Evolutionary conservation across 139 green algal genomes (phyloP).

Genomic region (Auxenochlorella protothecoides): DNA sequence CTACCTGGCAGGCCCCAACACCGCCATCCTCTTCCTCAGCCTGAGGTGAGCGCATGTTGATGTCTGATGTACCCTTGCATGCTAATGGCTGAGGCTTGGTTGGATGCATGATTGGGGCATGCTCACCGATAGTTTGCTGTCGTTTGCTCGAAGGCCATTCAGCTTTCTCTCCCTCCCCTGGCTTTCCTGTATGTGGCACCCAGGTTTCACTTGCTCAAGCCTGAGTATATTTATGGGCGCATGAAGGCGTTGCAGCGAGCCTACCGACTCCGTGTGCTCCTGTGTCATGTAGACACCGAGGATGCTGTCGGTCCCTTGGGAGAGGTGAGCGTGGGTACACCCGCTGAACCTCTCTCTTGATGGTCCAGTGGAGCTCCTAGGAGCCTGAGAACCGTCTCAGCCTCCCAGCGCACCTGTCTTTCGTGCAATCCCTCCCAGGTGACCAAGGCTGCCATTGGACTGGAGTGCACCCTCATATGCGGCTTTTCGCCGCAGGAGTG

Average conservation of each 20-base stretch:
- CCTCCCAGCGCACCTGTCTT: too few species aligned
- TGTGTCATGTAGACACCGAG: conserved; percentile 81
- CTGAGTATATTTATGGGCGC: conserved; percentile 77
- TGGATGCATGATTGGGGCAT: too few species aligned
- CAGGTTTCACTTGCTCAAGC: conserved; percentile 89
- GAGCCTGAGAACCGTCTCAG: too few species aligned
- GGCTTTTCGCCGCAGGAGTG: conserved; percentile 77
- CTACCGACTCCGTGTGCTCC: conserved; percentile 66
- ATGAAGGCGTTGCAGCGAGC: conserved; percentile 68
- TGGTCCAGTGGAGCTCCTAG: too few species aligned
- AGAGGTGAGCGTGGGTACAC: conserved; percentile 33
- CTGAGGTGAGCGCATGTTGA: conserved; percentile 39
- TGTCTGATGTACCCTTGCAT: conserved; percentile 2
- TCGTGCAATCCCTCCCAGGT: conserved; percentile 29
- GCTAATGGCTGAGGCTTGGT: neutral
- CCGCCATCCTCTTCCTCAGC: conserved; percentile 66
- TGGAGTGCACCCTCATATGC: conserved; percentile 79
- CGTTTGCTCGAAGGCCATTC: neutral
- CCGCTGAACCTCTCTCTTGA: neutral
- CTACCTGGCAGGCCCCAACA: conserved; percentile 56
- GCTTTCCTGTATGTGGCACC: neutral
- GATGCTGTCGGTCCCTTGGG: conserved; percentile 64
- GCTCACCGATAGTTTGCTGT: too few species aligned
- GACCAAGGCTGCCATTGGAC: conserved; percentile 58
- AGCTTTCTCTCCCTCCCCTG: neutral